Conservation (phyloP, 2,329 filamentous ascomycete species). For the Aspergillus novoparasiticus region DNA sequence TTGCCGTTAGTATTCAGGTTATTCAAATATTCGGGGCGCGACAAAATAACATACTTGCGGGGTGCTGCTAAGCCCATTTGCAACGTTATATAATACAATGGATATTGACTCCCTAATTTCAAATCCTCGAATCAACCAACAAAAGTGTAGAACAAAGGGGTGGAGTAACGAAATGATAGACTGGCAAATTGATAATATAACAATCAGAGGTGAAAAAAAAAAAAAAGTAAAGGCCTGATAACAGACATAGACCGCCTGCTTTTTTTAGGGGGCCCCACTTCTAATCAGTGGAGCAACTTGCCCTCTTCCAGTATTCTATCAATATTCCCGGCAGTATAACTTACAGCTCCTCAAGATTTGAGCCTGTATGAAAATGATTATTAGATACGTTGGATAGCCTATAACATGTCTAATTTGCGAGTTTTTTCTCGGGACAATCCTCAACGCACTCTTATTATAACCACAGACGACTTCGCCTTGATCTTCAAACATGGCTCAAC, state of each 20-base stretch:
- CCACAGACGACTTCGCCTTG: slow-evolving; percentile 75
- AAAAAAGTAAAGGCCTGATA: slow-evolving; percentile 1
- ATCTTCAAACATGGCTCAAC: slow-evolving; percentile 78
- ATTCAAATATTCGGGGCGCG: not conserved
- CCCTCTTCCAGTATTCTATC: not conserved
- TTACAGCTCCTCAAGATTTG: not conserved
- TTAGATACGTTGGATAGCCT: not conserved
- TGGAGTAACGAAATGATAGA: slow-evolving; percentile 12
- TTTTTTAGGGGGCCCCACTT: not conserved
- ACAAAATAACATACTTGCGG: slow-evolving; percentile 59
- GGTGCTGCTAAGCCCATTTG: slow-evolving; percentile 70
- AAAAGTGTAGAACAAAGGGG: not conserved
- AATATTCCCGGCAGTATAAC: not conserved
- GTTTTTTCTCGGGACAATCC: slow-evolving; percentile 85
- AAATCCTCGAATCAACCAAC: not conserved
- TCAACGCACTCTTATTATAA: slow-evolving; percentile 83
- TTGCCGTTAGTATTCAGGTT: not conserved
- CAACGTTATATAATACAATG: not conserved
- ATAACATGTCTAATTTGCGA: slow-evolving; percentile 62
- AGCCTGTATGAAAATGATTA: not conserved
- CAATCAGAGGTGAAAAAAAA: not conserved
- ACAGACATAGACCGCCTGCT: slow-evolving; percentile 4
- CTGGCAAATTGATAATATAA: not conserved
- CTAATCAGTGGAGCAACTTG: not conserved
- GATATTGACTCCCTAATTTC: not conserved